Percentiles rank a stretch among this genome's conserved stretches.
These are phyloP conservation scores for Garcia nutans DNA, from an alignment of 345 rosid genomes.

Conservation along the genomic window DNA sequence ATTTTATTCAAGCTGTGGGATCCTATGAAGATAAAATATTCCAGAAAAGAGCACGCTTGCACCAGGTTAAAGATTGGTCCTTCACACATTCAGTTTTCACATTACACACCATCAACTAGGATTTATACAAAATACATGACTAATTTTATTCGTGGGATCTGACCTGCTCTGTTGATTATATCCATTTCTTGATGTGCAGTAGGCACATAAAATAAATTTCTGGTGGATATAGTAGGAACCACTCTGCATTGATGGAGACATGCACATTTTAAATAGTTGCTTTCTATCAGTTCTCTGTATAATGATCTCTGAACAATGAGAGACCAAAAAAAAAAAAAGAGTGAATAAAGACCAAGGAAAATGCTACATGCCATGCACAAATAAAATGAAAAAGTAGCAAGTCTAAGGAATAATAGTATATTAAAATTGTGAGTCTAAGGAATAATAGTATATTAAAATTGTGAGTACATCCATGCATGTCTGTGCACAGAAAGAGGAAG, in stretches of 20 bases:
- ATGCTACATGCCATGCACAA: neutral
- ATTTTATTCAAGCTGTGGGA: conserved; percentile 88
- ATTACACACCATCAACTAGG: neutral
- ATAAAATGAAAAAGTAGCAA: neutral
- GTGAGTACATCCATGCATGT: neutral
- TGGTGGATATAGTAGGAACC: neutral
- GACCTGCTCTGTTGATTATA: neutral
- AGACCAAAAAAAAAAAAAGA: no score
- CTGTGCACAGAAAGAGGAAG: neutral
- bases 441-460: neutral
- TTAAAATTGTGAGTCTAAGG: neutral
- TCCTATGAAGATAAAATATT: conserved; percentile 78
- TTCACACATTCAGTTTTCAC: neutral
- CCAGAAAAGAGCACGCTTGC: conserved; percentile 70
- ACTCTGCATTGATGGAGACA: neutral
- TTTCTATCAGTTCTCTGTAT: neutral
- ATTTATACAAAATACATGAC: neutral
- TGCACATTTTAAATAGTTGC: neutral
- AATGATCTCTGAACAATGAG: no score
- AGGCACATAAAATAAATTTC: neutral
- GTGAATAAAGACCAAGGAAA: neutral
- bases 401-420: no score
- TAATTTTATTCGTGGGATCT: neutral
- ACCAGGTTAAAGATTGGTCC: conserved; percentile 46
- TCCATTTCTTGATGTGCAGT: neutral